Percentiles rank a stretch among this genome's conserved stretches.
These are phyloP conservation scores for Tylopilus sp. DNA, from an alignment of 1,284 basidiomycete species.

Conservation along the genomic window DNA sequence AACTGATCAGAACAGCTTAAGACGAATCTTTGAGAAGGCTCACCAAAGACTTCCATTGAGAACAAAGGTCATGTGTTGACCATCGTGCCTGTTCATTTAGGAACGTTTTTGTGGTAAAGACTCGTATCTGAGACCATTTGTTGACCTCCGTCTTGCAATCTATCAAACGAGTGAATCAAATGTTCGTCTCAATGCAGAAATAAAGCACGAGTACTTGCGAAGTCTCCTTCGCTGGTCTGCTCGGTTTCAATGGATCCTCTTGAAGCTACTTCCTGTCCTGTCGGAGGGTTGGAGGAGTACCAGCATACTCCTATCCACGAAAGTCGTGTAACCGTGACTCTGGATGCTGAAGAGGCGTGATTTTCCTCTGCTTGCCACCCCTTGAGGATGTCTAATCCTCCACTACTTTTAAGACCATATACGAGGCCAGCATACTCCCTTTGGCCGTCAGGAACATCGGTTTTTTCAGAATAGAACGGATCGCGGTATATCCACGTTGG, in stretches of 20 bases:
- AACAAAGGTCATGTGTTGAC: slow-evolving; percentile 86
- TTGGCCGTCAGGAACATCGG: slow-evolving; percentile 76
- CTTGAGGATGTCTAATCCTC: slow-evolving; percentile 61
- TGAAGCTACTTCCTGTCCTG: slow-evolving; percentile 66
- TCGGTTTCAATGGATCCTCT: slow-evolving; percentile 33
- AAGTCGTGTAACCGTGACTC: slow-evolving; percentile 10
- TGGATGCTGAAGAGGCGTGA: slow-evolving; percentile 9
- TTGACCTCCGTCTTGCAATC: slow-evolving; percentile 85
- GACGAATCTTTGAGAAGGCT: slow-evolving; percentile 27
- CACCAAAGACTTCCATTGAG: slow-evolving; percentile 89
- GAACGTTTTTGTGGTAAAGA: slow-evolving; percentile 60
- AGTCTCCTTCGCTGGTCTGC: slow-evolving; percentile 36
- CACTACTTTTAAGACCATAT: slow-evolving; percentile 77
- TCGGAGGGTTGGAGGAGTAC: slow-evolving; percentile 67
- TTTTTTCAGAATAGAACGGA: slow-evolving; percentile 83
- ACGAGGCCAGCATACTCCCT: slow-evolving; percentile 86
- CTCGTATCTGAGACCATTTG: slow-evolving; percentile 75
- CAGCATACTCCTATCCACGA: slow-evolving; percentile 84
- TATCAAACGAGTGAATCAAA: slow-evolving; percentile 43
- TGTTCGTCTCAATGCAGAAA: background rate
- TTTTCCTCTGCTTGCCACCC: slow-evolving; percentile 57
- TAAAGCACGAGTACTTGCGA: slow-evolving; percentile 67
- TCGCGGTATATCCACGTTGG: slow-evolving; percentile 76
- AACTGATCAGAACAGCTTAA: background rate
- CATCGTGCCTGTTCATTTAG: slow-evolving; percentile 62